Percentiles rank a stretch among this genome's conserved stretches.
phyloP scores from a whole-genome alignment of 352 stramenopile genomes.

The Globisporangium echinulatum region DNA sequence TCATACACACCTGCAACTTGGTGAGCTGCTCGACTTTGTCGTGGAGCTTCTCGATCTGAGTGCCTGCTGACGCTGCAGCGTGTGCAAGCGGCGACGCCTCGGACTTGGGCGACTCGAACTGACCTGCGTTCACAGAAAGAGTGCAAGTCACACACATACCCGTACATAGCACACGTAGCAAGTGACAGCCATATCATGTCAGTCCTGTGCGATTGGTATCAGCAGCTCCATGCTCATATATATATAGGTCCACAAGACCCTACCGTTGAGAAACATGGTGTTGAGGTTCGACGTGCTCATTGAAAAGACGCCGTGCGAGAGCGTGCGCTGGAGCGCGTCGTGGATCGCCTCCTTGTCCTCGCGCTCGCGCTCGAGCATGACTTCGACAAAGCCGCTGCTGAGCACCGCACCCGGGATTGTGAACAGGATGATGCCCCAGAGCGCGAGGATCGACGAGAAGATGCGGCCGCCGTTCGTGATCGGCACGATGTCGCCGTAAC shows the following conservation, averaged over 20 bases:
- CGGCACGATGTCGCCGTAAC: constrained; percentile 81
- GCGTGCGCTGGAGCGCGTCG: constrained; percentile 41
- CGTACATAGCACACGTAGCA: no score
- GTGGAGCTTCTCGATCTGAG: constrained; percentile 28
- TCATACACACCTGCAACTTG: constrained; percentile 34
- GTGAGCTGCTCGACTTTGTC: constrained; percentile 51
- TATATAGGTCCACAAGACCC: background rate
- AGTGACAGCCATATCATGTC: no score
- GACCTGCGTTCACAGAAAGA: constrained; percentile 7
- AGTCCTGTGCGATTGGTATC: no score
- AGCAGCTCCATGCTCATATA: no score
- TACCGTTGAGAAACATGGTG: constrained; percentile 25
- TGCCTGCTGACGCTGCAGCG: constrained; percentile 10
- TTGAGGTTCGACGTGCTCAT: constrained; percentile 31
- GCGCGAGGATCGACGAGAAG: constrained; percentile 67
- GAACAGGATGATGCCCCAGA: constrained; percentile 86
- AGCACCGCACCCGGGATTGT: constrained; percentile 80
- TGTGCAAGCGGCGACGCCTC: constrained; percentile 22
- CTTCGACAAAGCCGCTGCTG: constrained; percentile 71
- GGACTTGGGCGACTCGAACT: constrained; percentile 25
- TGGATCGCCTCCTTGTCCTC: constrained; percentile 46
- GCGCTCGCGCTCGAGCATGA: constrained; percentile 80
- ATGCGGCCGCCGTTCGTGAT: constrained; percentile 54
- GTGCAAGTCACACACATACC: background rate
- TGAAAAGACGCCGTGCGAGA: constrained; percentile 39